These are phyloP conservation scores for Pelagophyceae sp. DNA, from an alignment of 352 stramenopile species.

Conservation along the genomic window DNA sequence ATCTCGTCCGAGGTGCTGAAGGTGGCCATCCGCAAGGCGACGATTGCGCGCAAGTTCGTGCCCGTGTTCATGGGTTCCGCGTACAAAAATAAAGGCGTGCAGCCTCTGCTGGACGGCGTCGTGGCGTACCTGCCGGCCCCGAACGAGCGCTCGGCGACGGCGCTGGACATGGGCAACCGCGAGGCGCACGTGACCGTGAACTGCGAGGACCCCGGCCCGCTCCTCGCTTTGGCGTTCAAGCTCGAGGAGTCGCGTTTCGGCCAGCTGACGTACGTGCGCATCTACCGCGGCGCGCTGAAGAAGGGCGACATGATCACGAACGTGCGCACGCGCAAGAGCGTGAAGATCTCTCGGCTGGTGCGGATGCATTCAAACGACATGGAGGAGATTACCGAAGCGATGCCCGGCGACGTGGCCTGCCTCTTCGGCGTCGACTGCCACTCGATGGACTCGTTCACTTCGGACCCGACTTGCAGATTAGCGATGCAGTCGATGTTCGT, in stretches of 20 bases:
- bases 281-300: constrained; percentile 75
- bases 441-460: constrained; percentile 94
- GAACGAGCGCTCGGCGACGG: constrained; percentile 84
- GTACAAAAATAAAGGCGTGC: constrained; percentile 92
- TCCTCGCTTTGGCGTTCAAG: constrained; percentile 98
- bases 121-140: constrained; percentile 90
- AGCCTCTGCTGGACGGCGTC: constrained; percentile 95
- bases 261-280: constrained; percentile 96
- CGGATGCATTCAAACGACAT: constrained; percentile 99
- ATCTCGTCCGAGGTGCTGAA: constrained; percentile 77
- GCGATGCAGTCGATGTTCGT: constrained; percentile 95
- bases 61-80: constrained; percentile 98
- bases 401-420: constrained; percentile 87
- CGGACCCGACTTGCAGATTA: constrained; percentile 64
- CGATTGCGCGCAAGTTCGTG: constrained; percentile 93
- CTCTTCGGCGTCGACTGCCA: constrained; percentile 99
- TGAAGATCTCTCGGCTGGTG: constrained; percentile 93
- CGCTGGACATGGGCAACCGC: constrained; percentile 80
- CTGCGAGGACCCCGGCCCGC: constrained; percentile 69
- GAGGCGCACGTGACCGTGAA: constrained; percentile 76
- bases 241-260: constrained; percentile 97
- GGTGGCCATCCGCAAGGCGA: constrained; percentile 82
- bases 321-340: constrained; percentile 66
- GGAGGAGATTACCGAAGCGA: constrained; percentile 91
- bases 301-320: constrained; percentile 74